phyloP scores from a whole-genome alignment of 1,284 basidiomycete species.

The Sanghuangporus weigelae region DNA sequence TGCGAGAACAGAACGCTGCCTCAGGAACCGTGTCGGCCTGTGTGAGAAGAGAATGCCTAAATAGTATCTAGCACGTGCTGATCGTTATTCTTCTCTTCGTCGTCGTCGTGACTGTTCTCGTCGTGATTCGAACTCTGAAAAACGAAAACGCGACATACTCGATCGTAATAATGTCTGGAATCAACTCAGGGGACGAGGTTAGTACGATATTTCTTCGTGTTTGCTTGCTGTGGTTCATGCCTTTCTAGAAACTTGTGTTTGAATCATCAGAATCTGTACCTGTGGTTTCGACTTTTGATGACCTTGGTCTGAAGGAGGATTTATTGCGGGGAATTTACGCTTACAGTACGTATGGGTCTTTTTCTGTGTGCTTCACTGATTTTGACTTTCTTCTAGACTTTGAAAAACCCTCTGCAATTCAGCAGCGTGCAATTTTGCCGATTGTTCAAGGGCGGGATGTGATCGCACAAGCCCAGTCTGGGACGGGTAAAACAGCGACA shows the following conservation, averaged over 20 bases:
- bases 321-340: constrained; percentile 96
- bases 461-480: constrained; percentile 98
- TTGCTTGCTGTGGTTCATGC: constrained; percentile 9
- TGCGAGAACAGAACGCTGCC: neutral
- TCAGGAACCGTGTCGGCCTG: neutral
- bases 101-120: too few relatives aligned
- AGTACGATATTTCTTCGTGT: neutral
- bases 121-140: neutral
- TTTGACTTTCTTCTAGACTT: constrained; percentile 62
- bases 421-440: constrained; percentile 95
- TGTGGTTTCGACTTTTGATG: constrained; percentile 83
- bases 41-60: too few relatives aligned
- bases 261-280: constrained; percentile 96
- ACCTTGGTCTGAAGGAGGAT: constrained; percentile 93
- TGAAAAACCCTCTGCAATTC: constrained; percentile 98
- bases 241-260: constrained; percentile 82
- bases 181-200: constrained; percentile 22
- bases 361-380: constrained; percentile 10
- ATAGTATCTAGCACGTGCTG: too few relatives aligned
- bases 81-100: too few relatives aligned
- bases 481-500: constrained; percentile 99
- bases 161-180: constrained; percentile 25
- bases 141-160: neutral
- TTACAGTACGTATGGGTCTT: constrained; percentile 69
- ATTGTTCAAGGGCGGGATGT: constrained; percentile 95